These are phyloP conservation scores for Recurvomyces mirabilis DNA, from an alignment of 495 filamentous ascomycete genomes.

Conservation along the genomic window DNA sequence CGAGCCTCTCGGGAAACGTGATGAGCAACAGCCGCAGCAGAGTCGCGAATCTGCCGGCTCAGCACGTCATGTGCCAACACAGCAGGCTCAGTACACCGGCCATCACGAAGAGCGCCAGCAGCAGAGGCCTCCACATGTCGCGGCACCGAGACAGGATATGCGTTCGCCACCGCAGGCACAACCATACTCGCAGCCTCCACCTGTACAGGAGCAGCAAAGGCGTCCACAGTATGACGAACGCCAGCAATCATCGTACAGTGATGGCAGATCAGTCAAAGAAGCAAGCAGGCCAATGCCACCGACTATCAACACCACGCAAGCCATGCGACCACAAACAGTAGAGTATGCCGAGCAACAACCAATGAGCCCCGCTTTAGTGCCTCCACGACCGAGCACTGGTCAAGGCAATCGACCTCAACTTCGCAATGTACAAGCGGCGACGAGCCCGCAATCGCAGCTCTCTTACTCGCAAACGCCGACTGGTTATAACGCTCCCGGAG, in stretches of 20 bases:
- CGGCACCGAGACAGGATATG: no score
- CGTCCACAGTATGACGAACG: not conserved
- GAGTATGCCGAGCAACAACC: slow-evolving; percentile 9
- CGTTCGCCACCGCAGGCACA: not conserved
- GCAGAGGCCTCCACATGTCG: no score
- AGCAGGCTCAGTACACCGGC: not conserved
- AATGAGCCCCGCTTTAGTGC: slow-evolving; percentile 12
- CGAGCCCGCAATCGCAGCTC: not conserved
- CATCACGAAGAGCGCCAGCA: not conserved
- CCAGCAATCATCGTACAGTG: not conserved
- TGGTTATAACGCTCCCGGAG: not conserved
- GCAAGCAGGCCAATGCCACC: not conserved
- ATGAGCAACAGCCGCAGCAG: not conserved
- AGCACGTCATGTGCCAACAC: not conserved
- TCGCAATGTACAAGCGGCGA: no score
- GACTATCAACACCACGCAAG: slow-evolving; percentile 3
- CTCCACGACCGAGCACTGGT: slow-evolving; percentile 1
- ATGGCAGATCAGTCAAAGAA: not conserved
- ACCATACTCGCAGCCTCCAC: slow-evolving; percentile 1
- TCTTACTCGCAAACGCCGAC: slow-evolving; percentile 1
- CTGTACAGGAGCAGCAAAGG: not conserved
- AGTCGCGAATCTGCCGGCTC: not conserved
- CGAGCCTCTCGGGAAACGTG: not conserved
- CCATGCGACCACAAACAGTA: not conserved
- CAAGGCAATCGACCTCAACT: not conserved